Conservation (phyloP, 2,329 filamentous ascomycete genomes). For the Penicillium sp. region DNA sequence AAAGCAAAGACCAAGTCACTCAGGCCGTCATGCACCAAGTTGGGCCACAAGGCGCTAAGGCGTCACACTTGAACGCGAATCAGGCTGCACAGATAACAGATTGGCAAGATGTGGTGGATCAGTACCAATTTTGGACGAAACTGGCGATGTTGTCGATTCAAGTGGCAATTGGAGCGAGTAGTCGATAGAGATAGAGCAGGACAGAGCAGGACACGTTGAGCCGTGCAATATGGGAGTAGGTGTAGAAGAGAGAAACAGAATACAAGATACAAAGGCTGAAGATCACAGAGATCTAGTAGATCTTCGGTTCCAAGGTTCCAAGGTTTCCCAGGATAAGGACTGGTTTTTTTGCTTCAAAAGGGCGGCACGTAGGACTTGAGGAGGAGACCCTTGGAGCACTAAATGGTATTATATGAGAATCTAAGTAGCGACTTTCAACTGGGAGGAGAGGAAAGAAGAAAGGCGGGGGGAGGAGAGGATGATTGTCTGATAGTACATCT, state of each 20-base stretch:
- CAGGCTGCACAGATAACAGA: constrained; percentile 11
- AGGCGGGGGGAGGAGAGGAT: constrained; percentile 17
- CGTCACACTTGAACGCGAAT: constrained; percentile 21
- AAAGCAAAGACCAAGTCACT: constrained; percentile 17
- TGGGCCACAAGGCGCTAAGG: constrained; percentile 33
- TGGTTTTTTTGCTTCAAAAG: background rate
- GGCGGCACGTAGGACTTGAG: background rate
- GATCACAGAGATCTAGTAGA: background rate
- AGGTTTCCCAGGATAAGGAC: background rate
- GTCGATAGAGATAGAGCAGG: background rate
- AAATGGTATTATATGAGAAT: constrained; percentile 14
- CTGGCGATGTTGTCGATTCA: background rate
- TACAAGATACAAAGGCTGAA: background rate
- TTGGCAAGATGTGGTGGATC: background rate
- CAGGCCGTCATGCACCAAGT: constrained; percentile 26
- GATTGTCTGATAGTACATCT: constrained; percentile 16
- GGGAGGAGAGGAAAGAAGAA: background rate
- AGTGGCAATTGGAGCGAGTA: background rate
- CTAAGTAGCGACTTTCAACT: constrained; percentile 1
- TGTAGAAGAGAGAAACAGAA: constrained; percentile 1
- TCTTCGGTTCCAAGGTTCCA: background rate
- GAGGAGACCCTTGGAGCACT: constrained; percentile 1
- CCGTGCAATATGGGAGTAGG: background rate
- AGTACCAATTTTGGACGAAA: background rate
- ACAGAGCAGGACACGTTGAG: background rate